Percentiles rank a stretch among this genome's conserved stretches.
These are phyloP conservation scores for Podila verticillata DNA, from an alignment of 192 early-diverging fungal genomes.

Conservation along the genomic window DNA sequence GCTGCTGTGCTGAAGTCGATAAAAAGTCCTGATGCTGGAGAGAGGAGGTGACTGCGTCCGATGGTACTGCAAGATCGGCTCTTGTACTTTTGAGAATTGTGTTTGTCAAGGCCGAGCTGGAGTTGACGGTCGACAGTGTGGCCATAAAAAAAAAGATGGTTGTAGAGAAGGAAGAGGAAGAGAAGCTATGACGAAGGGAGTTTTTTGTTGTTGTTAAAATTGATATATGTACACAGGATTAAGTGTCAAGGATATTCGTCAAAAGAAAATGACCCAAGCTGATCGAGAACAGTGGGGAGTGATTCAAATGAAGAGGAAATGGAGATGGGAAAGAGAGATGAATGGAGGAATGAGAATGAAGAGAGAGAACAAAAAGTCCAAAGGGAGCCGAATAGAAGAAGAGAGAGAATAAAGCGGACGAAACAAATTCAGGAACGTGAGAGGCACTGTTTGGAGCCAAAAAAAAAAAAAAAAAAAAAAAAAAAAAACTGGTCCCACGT, in stretches of 20 bases:
- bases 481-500: not conserved
- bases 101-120: conserved; percentile 3
- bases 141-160: not conserved
- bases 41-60: not conserved
- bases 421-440: not conserved
- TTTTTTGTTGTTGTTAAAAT: too few relatives aligned
- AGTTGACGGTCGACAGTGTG: conserved; percentile 1
- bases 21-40: not conserved
- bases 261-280: not conserved
- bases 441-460: not conserved
- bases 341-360: conserved; percentile 3
- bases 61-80: not conserved
- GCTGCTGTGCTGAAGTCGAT: not conserved
- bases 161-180: too few relatives aligned
- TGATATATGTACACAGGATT: too few relatives aligned
- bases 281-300: not conserved
- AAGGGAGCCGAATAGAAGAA: not conserved
- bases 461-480: conserved; percentile 1
- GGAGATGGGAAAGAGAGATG: not conserved
- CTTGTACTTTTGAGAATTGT: not conserved
- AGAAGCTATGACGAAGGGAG: too few relatives aligned
- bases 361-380: not conserved
- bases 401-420: not conserved
- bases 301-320: conserved; percentile 1
- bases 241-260: not conserved